A percentile compares a stretch with the other conserved stretches of the same genome.
Conservation (phyloP, 2,329 filamentous ascomycete genomes). For the Diaporthe longicolla region DNA sequence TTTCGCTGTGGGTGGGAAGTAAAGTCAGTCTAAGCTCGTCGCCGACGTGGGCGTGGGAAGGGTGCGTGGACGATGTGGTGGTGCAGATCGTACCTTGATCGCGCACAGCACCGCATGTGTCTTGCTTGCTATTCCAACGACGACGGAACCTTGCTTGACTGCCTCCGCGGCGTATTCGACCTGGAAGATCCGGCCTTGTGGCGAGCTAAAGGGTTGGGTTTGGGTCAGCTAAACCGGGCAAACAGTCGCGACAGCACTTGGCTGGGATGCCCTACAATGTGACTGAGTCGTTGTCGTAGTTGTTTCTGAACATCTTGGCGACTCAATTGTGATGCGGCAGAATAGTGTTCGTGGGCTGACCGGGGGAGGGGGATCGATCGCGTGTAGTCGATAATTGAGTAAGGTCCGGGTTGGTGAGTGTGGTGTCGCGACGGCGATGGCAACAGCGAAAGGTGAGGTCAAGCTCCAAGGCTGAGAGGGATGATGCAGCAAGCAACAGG, state of each 20-base stretch:
- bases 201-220: slow-evolving; percentile 76
- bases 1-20: slow-evolving; percentile 76
- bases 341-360: background rate
- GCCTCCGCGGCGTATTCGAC: slow-evolving; percentile 99
- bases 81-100: slow-evolving; percentile 79
- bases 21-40: slow-evolving; percentile 31
- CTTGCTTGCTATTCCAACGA: slow-evolving; percentile 97
- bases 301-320: slow-evolving; percentile 95
- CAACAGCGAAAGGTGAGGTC: slow-evolving; percentile 27
- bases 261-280: slow-evolving; percentile 82
- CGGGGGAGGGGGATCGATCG: background rate
- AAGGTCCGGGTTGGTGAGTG: background rate
- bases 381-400: slow-evolving; percentile 15
- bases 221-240: slow-evolving; percentile 49
- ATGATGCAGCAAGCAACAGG: slow-evolving; percentile 44
- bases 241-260: slow-evolving; percentile 43
- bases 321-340: slow-evolving; percentile 25
- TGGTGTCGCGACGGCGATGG: slow-evolving; percentile 32
- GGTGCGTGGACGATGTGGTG: slow-evolving; percentile 25
- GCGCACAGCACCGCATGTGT: slow-evolving; percentile 96
- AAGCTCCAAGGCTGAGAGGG: slow-evolving; percentile 42
- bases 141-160: slow-evolving; percentile 98
- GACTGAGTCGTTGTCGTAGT: slow-evolving; percentile 99
- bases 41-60: slow-evolving; percentile 38
- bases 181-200: slow-evolving; percentile 99